Conservation (phyloP, 495 filamentous ascomycete species). For the Penicillium soppii region DNA sequence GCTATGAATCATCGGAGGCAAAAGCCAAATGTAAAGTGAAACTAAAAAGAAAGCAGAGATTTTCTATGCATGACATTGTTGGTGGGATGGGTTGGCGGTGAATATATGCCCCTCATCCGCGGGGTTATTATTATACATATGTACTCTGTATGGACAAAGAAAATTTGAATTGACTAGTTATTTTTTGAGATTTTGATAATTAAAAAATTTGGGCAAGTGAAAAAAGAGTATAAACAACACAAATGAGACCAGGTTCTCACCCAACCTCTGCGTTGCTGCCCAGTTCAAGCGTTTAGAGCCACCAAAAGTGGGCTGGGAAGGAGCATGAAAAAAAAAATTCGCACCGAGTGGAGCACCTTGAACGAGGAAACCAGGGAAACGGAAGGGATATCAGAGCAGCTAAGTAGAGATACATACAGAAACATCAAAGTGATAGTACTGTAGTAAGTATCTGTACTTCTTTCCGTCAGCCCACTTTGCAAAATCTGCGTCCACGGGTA, state of each 20-base stretch:
- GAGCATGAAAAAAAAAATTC: constrained; percentile 31
- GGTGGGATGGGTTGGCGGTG: constrained; percentile 19
- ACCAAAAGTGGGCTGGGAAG: constrained; percentile 20
- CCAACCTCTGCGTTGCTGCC: constrained; percentile 46
- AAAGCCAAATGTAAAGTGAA: not conserved
- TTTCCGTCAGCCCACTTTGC: constrained; percentile 23
- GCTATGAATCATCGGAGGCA: constrained; percentile 7
- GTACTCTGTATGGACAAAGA: too few species aligned
- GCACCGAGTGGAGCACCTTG: constrained; percentile 16
- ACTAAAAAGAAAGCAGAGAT: not conserved
- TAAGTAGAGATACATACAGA: not conserved
- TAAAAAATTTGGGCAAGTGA: not conserved
- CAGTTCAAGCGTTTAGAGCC: constrained; percentile 24
- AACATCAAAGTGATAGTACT: not conserved
- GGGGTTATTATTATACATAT: constrained; percentile 4
- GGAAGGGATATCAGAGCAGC: not conserved
- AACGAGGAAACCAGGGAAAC: constrained; percentile 32
- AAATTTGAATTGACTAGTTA: constrained; percentile 12
- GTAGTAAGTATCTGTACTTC: constrained; percentile 2
- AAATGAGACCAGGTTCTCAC: constrained; percentile 17
- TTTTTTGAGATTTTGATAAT: constrained; percentile 11
- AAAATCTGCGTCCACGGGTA: constrained; percentile 36
- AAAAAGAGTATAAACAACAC: constrained; percentile 19
- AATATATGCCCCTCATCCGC: constrained; percentile 19
- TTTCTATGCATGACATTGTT: constrained; percentile 18